Base-by-base conservation (phyloP, 2,329 filamentous ascomycete genomes). In the Monilinia fructicola region DNA sequence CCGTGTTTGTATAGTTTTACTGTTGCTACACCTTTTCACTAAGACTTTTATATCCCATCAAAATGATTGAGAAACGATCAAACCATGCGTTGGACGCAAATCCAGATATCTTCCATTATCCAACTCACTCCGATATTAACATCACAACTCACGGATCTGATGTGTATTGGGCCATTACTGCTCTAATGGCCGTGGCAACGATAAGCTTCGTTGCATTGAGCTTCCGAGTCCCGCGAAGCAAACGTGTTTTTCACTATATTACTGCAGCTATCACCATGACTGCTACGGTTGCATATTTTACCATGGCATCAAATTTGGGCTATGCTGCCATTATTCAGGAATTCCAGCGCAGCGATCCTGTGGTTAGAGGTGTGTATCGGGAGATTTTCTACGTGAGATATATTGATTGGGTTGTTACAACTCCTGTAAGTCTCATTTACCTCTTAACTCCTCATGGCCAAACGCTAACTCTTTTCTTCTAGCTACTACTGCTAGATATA, bases 301-400 rank as follows among this genome's bases (percentile, higher is more conserved):
- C 83, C 69, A 88, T 90, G 86, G 87, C 81, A n/a, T 84, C 85
- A 12, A 86, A 88, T 72, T 78, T 90, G 1, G 87, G 87, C 44
- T 87, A 84, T 76, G 83, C 84, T 2, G 84, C 86, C 0, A 87
- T 90, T 71, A 73, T 79, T n/a, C 87, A 87, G 50, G 84, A 91
- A 73, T 90, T 84, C 70, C 68, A 74, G 3, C 77, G 81, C 62
- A 77, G 68, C 67, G 74, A 79, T 64, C 76, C 78, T 18, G 78
- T 80, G 6, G 80, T 84, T 3, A 69, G 76, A 2, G 85, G 85
- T 7, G 74, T 77, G 1, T 84, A 83, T 59, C 83, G 89, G 53
- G 83, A 88, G 74, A 84, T 90, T 73, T 90, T 87, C 77, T 90
- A 88, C 70, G 86, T 86, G 50, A 81, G 87, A 54, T 89, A 89